phyloP scores from a whole-genome alignment of 306 rosid species.

The Inga leiocalycina region DNA sequence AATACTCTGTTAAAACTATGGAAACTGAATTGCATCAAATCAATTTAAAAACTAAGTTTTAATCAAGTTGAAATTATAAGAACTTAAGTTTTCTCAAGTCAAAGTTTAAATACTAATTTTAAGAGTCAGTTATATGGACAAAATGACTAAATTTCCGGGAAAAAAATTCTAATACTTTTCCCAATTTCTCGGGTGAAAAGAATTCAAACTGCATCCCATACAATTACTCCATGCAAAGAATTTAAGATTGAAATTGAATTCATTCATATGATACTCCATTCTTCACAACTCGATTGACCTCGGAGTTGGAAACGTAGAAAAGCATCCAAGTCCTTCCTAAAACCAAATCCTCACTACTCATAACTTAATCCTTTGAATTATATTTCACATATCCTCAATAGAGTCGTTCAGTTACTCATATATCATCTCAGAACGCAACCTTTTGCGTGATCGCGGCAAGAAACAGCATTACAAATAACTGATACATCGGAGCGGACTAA shows the following conservation, averaged over 20 bases:
- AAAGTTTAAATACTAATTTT: too few species aligned
- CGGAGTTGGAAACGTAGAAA: not conserved
- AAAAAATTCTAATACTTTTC: too few species aligned
- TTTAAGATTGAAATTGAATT: too few species aligned
- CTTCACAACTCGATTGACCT: not conserved
- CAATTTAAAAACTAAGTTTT: too few species aligned
- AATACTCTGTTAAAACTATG: too few species aligned
- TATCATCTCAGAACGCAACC: not conserved
- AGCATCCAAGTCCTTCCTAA: not conserved
- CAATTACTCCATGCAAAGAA: not conserved
- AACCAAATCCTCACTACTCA: not conserved
- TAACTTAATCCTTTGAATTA: not conserved
- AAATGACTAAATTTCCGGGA: too few species aligned
- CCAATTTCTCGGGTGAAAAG: too few species aligned
- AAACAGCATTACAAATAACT: not conserved
- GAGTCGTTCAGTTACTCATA: not conserved
- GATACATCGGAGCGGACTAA: not conserved
- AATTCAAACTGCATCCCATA: not conserved
- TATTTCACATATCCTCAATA: not conserved
- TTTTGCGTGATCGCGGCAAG: not conserved
- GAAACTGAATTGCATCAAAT: too few species aligned
- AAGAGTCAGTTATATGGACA: too few species aligned
- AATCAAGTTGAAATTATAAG: too few species aligned
- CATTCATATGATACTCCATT: too few species aligned
- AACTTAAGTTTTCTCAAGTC: too few species aligned